Conservation (phyloP, 108 stramenopile genomes). For the Skeletonema potamos region DNA sequence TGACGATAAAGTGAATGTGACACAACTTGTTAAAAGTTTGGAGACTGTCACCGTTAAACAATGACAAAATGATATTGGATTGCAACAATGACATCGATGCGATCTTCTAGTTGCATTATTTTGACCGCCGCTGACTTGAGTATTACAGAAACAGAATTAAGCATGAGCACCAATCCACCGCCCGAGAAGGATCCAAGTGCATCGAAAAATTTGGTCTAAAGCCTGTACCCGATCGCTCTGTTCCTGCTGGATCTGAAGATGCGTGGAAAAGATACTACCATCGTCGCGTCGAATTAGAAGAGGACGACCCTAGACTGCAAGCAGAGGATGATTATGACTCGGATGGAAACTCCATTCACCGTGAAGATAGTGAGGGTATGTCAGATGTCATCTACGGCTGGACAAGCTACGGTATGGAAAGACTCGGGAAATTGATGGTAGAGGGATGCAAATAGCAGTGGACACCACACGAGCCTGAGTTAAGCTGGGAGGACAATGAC, state of each 20-base stretch:
- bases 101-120: too few relatives aligned
- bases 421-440: slow-evolving; percentile 2
- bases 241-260: slow-evolving; percentile 22
- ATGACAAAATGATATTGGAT: too few relatives aligned
- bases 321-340: neutral
- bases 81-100: neutral
- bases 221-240: neutral
- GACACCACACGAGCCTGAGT: neutral
- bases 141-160: too few relatives aligned
- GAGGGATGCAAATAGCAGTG: slow-evolving; percentile 9
- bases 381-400: neutral
- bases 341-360: neutral
- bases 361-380: neutral
- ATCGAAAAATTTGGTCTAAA: slow-evolving; percentile 5
- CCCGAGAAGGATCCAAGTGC: slow-evolving; percentile 12
- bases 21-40: too few relatives aligned
- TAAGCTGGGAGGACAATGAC: slow-evolving; percentile 4
- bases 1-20: too few relatives aligned
- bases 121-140: too few relatives aligned
- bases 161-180: neutral
- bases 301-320: neutral
- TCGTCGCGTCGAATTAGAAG: neutral
- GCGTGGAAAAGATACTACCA: slow-evolving; percentile 26
- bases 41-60: too few relatives aligned
- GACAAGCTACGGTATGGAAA: neutral